Base-by-base conservation (phyloP, 139 green algal genomes). In the Chlorokybus atmophyticus region DNA sequence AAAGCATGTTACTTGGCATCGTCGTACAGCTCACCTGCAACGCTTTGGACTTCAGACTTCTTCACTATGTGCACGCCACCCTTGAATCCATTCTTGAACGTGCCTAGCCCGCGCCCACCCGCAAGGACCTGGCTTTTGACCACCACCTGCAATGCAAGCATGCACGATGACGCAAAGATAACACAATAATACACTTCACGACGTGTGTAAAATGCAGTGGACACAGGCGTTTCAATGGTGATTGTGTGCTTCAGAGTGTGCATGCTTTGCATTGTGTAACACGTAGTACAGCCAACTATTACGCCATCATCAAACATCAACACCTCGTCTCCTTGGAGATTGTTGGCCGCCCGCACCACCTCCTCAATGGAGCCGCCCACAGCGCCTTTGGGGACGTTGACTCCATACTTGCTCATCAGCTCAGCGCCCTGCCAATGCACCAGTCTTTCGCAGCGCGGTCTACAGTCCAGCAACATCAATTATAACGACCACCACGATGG, bases 61-160 rank as follows among this genome's bases (percentile, higher is more conserved):
- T 70, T 73, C 42, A 72, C 63, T 8, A 98, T 93, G 80, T 97
- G 91, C 49, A 98, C 91, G 23, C 91, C 91, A n/a, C 91, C 91
- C 73, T 96, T 64, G 41, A 96, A 71, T 23, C 91, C 91, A 47
- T 79, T 90, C n/a, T 79, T 94, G 77, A 98, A 98, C 1, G 65
- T 83, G 17, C 91, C 91, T 38, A 95, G 55, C 29, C 91, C 91
- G 29, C 91, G 80, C 3, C 91, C 91, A 3, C 91, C 91, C 3
- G 91, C 91, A 27, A 97, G 73, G 44, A 98, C 49, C 62, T 98
- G 90, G 39, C 70, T 85, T 75, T 98, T 98, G 24, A 98, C 40
- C 23, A 98, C 90, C 0, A 97, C 74, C 77, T 95, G 79, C 1
- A 79, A 80, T 10, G 76, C 73, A 2, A 79, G 68, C n/a, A n/a